Evolutionary conservation across 2,329 filamentous ascomycete species (phyloP), one percentile per base, ranked within the genome.

Genomic region (Xylariaceae sp.): DNA sequence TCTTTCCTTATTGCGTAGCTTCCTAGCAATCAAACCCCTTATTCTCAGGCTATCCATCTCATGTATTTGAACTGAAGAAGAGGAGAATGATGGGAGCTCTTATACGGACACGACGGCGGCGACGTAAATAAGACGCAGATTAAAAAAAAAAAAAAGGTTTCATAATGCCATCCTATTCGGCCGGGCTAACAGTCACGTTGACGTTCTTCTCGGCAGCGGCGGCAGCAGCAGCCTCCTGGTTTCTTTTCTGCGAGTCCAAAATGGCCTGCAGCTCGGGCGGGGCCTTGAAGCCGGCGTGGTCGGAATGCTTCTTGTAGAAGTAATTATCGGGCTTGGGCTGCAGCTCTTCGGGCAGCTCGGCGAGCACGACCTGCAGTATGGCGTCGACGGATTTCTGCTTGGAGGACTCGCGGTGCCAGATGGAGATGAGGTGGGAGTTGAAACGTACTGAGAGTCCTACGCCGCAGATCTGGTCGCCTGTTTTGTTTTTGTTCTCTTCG

Each of bases 341-440:
- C 55, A 95, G 70, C 62, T 93, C 86, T 1, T 76, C 70, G 5
- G 85, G 85, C 22, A 96, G 72, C 54, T 87, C 80, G 41, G 83
- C 78, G 38, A 95, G 72, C 42, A 95, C 83, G 38, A 81, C 85
- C 51, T 80, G 71, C 39, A 91, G 75, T 48, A 96, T 76, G 52
- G 75, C 79, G 62, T 92, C 82, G 56, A 93, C 79, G 5, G 89
- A 93, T 56, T 79, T 82, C 61, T 88, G 76, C 67, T 93, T 90
- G 49, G 82, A 83, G 19, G 84, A 83, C 61, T 95, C 86, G 52
- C 93, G 88, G 70, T 95, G 93, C 92, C 92, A 97, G 61, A 97
- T 80, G 57, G 87, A 86, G 64, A 96, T 85, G 56, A 95, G 80
- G 64, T 92, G 84, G 22, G 84, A 86, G 70, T 91, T 95, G 76